Conservation (phyloP, 306 rosid genomes). For the Prinsepia uniflora region DNA sequence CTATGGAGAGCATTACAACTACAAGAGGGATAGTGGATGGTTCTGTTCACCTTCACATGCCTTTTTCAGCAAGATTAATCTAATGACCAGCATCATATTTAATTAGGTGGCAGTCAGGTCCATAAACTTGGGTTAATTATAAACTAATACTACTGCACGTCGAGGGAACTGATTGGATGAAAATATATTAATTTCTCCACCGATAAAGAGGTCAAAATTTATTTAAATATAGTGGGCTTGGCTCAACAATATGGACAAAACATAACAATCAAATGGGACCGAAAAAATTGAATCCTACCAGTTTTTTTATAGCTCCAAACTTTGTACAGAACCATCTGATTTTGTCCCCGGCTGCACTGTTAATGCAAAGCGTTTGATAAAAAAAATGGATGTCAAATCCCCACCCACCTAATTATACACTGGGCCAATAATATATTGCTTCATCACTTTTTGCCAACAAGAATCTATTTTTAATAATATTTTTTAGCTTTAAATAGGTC, state of each 20-base stretch:
- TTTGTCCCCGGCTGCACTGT: neutral
- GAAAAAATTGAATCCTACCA: neutral
- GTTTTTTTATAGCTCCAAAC: neutral
- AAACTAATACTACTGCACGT: neutral
- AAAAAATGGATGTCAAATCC: neutral
- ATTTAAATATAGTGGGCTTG: neutral
- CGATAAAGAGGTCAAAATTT: neutral
- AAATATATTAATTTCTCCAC: conserved; percentile 2
- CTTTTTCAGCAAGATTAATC: neutral
- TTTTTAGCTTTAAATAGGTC: neutral
- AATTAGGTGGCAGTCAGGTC: conserved; percentile 5
- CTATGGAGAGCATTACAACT: too few relatives aligned
- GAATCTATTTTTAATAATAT: conserved; percentile 2
- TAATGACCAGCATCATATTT: neutral
- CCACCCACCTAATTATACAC: neutral
- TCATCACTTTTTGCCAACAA: conserved; percentile 14
- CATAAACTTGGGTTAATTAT: neutral
- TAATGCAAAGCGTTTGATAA: neutral
- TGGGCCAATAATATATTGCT: neutral
- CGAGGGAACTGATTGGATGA: conserved; percentile 3
- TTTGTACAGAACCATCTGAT: conserved; percentile 6
- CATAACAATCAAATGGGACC: neutral
- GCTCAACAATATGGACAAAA: conserved; percentile 10
- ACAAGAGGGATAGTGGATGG: neutral
- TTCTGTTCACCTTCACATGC: conserved; percentile 9